Evolutionary conservation across 2,329 filamentous ascomycete genomes (phyloP).

Genomic region (Pseudogymnoascus sp.): DNA sequence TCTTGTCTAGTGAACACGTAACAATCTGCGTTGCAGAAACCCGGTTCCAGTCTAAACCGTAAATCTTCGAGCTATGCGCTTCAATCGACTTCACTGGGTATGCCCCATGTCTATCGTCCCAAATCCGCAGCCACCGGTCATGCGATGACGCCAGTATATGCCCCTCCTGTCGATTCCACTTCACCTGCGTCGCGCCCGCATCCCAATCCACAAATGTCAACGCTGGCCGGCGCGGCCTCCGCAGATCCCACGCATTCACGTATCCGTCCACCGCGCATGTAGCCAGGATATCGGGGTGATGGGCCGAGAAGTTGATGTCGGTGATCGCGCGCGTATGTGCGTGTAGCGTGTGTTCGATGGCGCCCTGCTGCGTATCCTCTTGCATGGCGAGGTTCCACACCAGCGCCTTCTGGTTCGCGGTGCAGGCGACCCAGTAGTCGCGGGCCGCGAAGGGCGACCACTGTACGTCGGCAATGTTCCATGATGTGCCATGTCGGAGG

Average conservation of each 20-base stretch:
- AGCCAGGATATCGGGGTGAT: constrained; percentile 80
- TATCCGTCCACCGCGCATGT: constrained; percentile 92
- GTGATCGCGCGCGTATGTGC: constrained; percentile 85
- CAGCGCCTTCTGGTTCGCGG: constrained; percentile 87
- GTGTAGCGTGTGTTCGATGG: constrained; percentile 81
- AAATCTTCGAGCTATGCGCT: constrained; percentile 88
- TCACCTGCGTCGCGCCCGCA: constrained; percentile 88
- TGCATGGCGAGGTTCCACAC: constrained; percentile 84
- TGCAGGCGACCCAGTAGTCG: constrained; percentile 90
- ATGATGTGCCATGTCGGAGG: constrained; percentile 79
- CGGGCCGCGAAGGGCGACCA: constrained; percentile 90
- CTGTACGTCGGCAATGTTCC: constrained; percentile 92
- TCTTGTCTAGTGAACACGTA: constrained; percentile 86
- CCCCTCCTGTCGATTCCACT: constrained; percentile 84
- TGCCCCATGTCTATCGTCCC: constrained; percentile 77
- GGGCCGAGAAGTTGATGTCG: constrained; percentile 92
- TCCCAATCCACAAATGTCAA: constrained; percentile 89
- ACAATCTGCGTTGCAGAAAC: constrained; percentile 64
- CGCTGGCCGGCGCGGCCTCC: constrained; percentile 63
- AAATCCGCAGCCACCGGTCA: constrained; percentile 79
- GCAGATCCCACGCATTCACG: constrained; percentile 86
- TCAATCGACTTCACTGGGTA: constrained; percentile 75
- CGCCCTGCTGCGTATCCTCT: constrained; percentile 57
- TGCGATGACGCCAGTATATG: constrained; percentile 86
- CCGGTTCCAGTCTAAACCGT: constrained; percentile 91